Base-by-base conservation (phyloP, 305 asterid species). In the Striga hermonthica region DNA sequence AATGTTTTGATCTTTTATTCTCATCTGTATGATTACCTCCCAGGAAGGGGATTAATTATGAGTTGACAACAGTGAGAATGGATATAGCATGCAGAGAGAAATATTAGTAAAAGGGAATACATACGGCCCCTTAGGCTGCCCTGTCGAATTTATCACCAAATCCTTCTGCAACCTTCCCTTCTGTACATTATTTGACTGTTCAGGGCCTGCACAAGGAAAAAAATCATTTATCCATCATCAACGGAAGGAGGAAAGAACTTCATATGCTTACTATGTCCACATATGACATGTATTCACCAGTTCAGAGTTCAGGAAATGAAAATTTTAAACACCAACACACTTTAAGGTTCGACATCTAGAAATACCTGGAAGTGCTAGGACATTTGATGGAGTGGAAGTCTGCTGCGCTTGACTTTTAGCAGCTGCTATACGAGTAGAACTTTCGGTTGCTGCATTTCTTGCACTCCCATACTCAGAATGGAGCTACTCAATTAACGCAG, bases 331-430 rank as follows among this genome's bases (percentile, higher is more conserved):
- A 31, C 16, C 66, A 70, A 56, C 70, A 35, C 44, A 57, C 53
- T 66, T 34, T 13, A 58, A 60, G 11, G n/a, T 55, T 57, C 10
- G 5, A n/a, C 41, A 57, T 43, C 37, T 34, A 22, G 38, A 16
- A 64, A 64, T 79, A 90, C 99, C 99, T 69, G 97, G 87, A 74
- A 90, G 97, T 48, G 93, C 87, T 64, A 90, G 95, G 60, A 68
- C 87, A 75, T 75, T 78, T 56, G 91, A 83, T 8, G 83, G 71
- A 7, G 68, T 71, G 57, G 95, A 78, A 55, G 81, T 67, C 67
- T 75, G 81, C 67, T 72, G 79, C 15, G 78, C 77, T 64, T 86
- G 80, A 73, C 59, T 73, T 75, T 82, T 86, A 57, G 81, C 79
- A 35, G 83, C 72, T 7, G 47, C 63, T 22, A 62, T 70, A 38